A percentile compares a stretch with the other conserved stretches of the same genome.
Evolutionary conservation across 1,284 basidiomycete genomes (phyloP).

Genomic region (Cystobasidium pallidum): DNA sequence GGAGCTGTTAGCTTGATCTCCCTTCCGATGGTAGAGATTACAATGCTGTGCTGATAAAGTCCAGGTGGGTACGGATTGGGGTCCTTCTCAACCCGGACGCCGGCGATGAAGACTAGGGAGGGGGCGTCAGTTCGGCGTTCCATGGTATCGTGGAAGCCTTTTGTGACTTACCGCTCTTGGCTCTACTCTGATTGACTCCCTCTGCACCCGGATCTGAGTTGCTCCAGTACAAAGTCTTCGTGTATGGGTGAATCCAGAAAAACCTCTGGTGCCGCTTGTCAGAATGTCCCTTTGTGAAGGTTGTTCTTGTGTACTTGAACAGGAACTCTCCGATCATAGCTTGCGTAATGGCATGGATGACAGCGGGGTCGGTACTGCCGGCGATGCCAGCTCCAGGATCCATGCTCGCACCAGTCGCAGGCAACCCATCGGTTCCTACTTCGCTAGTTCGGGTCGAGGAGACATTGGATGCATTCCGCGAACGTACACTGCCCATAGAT

Average conservation of each 20-base stretch:
- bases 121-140: neutral
- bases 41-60: slow-evolving; percentile 85
- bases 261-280: slow-evolving; percentile 91
- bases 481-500: slow-evolving; percentile 47
- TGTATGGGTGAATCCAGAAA: slow-evolving; percentile 99
- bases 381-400: slow-evolving; percentile 32
- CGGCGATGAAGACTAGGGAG: slow-evolving; percentile 89
- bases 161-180: slow-evolving; percentile 85
- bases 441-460: slow-evolving; percentile 54
- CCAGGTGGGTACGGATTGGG: slow-evolving; percentile 91
- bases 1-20: slow-evolving; percentile 98
- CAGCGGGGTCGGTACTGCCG: slow-evolving; percentile 73
- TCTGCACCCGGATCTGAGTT: slow-evolving; percentile 84
- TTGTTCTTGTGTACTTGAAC: slow-evolving; percentile 92
- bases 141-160: too few relatives aligned
- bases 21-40: slow-evolving; percentile 87
- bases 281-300: slow-evolving; percentile 88
- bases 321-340: slow-evolving; percentile 99
- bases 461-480: slow-evolving; percentile 50
- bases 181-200: slow-evolving; percentile 83
- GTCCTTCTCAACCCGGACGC: slow-evolving; percentile 85
- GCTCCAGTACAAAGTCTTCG: slow-evolving; percentile 97
- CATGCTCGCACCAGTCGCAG: neutral
- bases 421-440: slow-evolving; percentile 45
- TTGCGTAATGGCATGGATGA: slow-evolving; percentile 97